Conservation (phyloP, 2,329 filamentous ascomycete species). For the Orbilia oligospora region DNA sequence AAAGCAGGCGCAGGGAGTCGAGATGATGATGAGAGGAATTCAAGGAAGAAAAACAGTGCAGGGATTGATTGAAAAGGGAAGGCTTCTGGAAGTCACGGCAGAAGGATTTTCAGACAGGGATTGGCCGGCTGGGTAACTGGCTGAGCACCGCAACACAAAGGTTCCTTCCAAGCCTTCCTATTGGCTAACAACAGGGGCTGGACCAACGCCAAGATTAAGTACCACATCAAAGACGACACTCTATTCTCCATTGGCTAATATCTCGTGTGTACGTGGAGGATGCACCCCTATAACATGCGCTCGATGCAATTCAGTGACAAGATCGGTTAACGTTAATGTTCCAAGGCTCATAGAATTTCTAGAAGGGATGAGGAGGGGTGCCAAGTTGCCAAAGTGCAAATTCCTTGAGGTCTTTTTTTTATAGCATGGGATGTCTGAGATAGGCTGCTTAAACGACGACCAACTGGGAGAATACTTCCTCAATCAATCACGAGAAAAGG, state of each 20-base stretch:
- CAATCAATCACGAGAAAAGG: conserved; percentile 17
- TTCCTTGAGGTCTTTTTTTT: conserved; percentile 23
- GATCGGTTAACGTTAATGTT: not conserved
- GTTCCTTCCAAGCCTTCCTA: conserved; percentile 29
- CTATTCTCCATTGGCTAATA: not conserved
- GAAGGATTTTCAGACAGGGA: conserved; percentile 48
- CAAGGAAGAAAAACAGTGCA: not conserved
- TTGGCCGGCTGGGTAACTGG: conserved; percentile 4
- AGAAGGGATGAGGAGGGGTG: conserved; percentile 24
- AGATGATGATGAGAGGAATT: not conserved
- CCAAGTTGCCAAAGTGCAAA: conserved; percentile 32
- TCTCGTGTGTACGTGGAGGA: conserved; percentile 9
- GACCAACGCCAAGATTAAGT: conserved; percentile 30
- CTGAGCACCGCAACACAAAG: conserved; percentile 11
- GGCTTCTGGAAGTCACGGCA: conserved; percentile 53
- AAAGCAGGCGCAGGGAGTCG: no score
- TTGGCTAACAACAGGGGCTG: conserved; percentile 25
- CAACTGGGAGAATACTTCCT: conserved; percentile 41
- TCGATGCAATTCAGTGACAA: not conserved
- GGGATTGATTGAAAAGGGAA: conserved; percentile 42
- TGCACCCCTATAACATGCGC: not conserved
- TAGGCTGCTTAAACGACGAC: conserved; percentile 6
- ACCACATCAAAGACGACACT: conserved; percentile 13
- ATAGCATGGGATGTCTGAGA: not conserved
- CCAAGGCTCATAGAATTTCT: conserved; percentile 20